phyloP scores from a whole-genome alignment of 495 filamentous ascomycete species.

The Thermochaetoides thermophila region DNA sequence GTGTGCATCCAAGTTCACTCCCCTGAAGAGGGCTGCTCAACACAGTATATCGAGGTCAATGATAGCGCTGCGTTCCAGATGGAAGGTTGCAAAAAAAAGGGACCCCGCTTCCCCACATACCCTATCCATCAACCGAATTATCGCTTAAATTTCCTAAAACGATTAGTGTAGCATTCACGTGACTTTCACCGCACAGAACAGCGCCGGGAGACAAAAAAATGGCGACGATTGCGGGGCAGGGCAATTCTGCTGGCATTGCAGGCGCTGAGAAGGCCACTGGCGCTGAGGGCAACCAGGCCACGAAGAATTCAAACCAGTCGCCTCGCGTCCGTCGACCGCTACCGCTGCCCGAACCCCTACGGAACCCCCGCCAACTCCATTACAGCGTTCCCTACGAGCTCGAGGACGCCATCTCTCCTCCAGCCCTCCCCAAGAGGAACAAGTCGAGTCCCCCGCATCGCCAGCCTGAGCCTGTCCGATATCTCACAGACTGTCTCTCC shows the following conservation, averaged over 20 bases:
- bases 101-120: slow-evolving; percentile 5
- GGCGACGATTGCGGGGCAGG: slow-evolving; percentile 18
- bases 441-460: background rate
- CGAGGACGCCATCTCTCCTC: slow-evolving; percentile 12
- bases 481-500: too few species aligned
- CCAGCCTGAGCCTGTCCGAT: too few species aligned
- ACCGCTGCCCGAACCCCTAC: too few species aligned
- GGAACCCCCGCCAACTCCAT: too few species aligned
- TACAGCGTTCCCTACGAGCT: too few species aligned
- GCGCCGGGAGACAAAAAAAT: slow-evolving; percentile 12
- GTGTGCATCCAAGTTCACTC: too few species aligned
- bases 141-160: slow-evolving; percentile 5
- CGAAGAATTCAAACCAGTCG: too few species aligned
- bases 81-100: background rate
- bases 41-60: too few species aligned
- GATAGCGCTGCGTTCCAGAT: too few species aligned
- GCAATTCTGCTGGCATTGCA: slow-evolving; percentile 9
- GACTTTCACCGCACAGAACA: slow-evolving; percentile 15
- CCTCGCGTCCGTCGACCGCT: too few species aligned
- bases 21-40: too few species aligned
- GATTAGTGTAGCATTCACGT: slow-evolving; percentile 14
- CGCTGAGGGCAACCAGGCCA: background rate
- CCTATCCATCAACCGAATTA: background rate
- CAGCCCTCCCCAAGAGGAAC: slow-evolving; percentile 4
- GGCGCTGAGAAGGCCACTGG: background rate